Evolutionary conservation across 2,329 filamentous ascomycete species (phyloP).

Genomic region (Aspergillus pseudoglaucus): DNA sequence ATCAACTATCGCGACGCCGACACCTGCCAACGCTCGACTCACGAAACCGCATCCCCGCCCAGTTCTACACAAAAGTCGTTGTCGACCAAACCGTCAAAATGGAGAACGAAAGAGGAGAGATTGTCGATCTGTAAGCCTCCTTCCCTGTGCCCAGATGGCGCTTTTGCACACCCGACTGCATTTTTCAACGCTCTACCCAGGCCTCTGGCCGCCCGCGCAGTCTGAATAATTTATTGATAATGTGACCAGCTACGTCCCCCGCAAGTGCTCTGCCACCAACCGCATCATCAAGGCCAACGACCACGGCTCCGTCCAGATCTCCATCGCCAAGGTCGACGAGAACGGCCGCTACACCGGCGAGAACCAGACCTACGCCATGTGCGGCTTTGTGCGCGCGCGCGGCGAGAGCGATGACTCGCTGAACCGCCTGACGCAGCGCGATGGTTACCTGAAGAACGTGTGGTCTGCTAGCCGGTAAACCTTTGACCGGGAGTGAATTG

Average conservation of each 20-base stretch:
- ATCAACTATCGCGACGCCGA: neutral
- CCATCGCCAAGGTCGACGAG: conserved; percentile 97
- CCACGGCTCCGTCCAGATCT: conserved; percentile 97
- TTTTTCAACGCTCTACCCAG: no score
- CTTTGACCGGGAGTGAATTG: neutral
- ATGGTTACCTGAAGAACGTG: conserved; percentile 94
- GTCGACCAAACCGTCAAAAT: conserved; percentile 57
- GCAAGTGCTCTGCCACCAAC: conserved; percentile 98
- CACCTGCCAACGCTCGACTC: conserved; percentile 25
- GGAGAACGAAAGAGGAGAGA: conserved; percentile 99
- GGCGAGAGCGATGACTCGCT: conserved; percentile 95
- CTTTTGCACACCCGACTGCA: neutral
- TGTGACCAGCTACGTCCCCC: conserved; percentile 75
- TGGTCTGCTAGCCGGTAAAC: conserved; percentile 66
- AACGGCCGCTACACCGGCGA: conserved; percentile 95
- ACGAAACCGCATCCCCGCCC: conserved; percentile 16
- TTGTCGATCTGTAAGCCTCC: conserved; percentile 80
- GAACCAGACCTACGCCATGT: conserved; percentile 95
- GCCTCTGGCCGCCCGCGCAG: neutral
- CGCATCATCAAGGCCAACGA: conserved; percentile 99
- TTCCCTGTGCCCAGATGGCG: neutral
- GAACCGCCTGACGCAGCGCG: conserved; percentile 91
- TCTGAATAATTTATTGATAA: neutral
- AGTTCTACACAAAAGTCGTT: conserved; percentile 26
- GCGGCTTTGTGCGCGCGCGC: conserved; percentile 95